Conservation (phyloP, 257 asterid species). For the Capsicum rhomboideum region DNA sequence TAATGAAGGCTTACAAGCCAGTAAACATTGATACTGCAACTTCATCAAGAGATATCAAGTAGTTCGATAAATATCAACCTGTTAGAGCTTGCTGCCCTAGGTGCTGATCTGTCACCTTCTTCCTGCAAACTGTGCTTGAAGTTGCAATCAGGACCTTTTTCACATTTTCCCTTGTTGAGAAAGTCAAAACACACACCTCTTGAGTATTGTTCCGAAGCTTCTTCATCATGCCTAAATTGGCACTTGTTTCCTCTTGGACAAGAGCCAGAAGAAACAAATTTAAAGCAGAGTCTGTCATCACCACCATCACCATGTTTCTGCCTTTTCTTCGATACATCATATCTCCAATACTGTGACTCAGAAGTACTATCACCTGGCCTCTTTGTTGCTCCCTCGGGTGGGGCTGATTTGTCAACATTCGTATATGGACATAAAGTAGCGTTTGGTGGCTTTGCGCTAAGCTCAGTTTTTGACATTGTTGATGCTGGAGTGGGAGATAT, state of each 20-base stretch:
- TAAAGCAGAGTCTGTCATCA: constrained; percentile 69
- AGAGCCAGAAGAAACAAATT: constrained; percentile 76
- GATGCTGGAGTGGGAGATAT: constrained; percentile 94
- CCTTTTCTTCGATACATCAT: constrained; percentile 72
- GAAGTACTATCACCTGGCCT: constrained; percentile 48
- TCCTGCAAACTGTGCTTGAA: constrained; percentile 77
- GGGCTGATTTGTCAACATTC: constrained; percentile 23
- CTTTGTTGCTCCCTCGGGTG: constrained; percentile 37
- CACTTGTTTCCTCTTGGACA: constrained; percentile 89
- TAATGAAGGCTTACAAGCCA: neutral
- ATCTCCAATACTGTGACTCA: constrained; percentile 91
- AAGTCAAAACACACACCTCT: constrained; percentile 97
- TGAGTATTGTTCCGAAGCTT: constrained; percentile 73
- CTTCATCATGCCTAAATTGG: constrained; percentile 80
- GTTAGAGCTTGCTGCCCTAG: constrained; percentile 43
- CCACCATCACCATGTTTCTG: constrained; percentile 71
- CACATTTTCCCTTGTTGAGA: constrained; percentile 91
- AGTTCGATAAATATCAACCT: constrained; percentile 28
- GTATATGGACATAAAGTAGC: constrained; percentile 71
- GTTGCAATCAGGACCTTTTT: constrained; percentile 86
- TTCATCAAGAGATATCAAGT: neutral
- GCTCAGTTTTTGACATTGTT: constrained; percentile 66
- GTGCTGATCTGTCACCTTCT: constrained; percentile 54
- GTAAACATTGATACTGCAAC: neutral
- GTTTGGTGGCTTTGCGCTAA: constrained; percentile 63